A percentile compares a stretch with the other conserved stretches of the same genome.
Evolutionary conservation across 257 asterid species (phyloP).

Genomic region (Rehmannia glutinosa): DNA sequence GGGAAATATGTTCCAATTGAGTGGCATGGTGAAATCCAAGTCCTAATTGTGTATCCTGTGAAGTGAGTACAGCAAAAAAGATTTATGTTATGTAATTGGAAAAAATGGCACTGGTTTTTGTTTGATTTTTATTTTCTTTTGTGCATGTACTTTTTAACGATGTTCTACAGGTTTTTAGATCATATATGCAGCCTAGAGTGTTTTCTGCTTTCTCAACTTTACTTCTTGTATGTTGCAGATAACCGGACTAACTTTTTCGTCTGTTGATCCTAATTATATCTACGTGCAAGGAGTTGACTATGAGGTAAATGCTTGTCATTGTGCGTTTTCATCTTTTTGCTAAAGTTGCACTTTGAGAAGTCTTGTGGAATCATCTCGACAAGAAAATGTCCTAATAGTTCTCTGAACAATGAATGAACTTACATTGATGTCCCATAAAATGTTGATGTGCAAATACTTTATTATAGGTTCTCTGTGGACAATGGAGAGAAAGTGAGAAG

Average conservation of each 20-base stretch:
- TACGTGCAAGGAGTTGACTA: slow-evolving; percentile 91
- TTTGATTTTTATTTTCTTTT: no score
- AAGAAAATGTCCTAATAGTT: not conserved
- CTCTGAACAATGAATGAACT: not conserved
- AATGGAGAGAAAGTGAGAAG: slow-evolving; percentile 62
- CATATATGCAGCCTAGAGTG: not conserved
- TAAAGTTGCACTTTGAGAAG: no score
- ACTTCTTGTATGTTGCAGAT: slow-evolving; percentile 46
- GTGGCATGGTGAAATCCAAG: no score
- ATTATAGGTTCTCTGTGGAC: slow-evolving; percentile 80
- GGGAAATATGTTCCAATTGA: no score
- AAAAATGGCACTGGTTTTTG: no score
- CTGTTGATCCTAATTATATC: slow-evolving; percentile 65
- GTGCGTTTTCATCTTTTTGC: no score
- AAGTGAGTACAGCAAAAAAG: no score
- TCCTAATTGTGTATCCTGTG: no score
- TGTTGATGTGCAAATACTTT: slow-evolving; percentile 8
- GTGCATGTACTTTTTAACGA: no score
- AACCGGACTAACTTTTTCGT: slow-evolving; percentile 84
- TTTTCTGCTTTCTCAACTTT: not conserved
- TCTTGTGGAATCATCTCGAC: not conserved
- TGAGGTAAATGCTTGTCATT: slow-evolving; percentile 53
- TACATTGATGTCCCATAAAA: not conserved
- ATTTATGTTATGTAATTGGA: no score
- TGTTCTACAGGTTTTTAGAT: not conserved